phyloP scores from a whole-genome alignment of 176 grass and related monocot species.

The Eremochloa ophiuroides region DNA sequence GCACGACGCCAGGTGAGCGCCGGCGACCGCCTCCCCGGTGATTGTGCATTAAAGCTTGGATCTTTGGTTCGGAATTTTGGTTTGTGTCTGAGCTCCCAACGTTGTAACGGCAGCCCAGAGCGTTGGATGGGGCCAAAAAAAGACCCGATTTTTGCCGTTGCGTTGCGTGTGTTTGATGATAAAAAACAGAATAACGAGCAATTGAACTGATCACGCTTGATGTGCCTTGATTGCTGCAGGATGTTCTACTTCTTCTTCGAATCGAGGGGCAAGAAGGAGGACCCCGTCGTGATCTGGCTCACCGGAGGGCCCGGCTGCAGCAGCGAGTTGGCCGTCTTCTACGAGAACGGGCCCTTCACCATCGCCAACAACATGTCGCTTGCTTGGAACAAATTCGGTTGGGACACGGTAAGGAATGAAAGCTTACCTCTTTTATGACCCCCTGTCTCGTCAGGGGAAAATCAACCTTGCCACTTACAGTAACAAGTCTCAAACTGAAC shows the following conservation, averaged over 20 bases:
- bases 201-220: not conserved
- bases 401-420: constrained; percentile 59
- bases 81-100: not conserved
- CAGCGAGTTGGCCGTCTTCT: constrained; percentile 96
- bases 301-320: constrained; percentile 94
- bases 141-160: not conserved
- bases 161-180: not conserved
- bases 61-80: not conserved
- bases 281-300: constrained; percentile 95
- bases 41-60: not conserved
- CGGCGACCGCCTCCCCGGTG: no score
- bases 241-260: constrained; percentile 99
- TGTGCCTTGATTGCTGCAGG: constrained; percentile 33
- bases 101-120: not conserved
- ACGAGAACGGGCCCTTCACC: constrained; percentile 88
- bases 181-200: no score
- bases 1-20: constrained; percentile 67
- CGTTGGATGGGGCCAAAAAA: not conserved
- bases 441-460: not conserved
- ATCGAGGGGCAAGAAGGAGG: constrained; percentile 66
- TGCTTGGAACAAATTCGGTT: constrained; percentile 79
- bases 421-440: not conserved
- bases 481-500: not conserved
- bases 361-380: constrained; percentile 80
- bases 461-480: no score